Percentiles rank a stretch among this genome's conserved stretches.
These are phyloP conservation scores for Cryptococcus deneoformans DNA, from an alignment of 1,284 basidiomycete genomes.

Conservation along the genomic window DNA sequence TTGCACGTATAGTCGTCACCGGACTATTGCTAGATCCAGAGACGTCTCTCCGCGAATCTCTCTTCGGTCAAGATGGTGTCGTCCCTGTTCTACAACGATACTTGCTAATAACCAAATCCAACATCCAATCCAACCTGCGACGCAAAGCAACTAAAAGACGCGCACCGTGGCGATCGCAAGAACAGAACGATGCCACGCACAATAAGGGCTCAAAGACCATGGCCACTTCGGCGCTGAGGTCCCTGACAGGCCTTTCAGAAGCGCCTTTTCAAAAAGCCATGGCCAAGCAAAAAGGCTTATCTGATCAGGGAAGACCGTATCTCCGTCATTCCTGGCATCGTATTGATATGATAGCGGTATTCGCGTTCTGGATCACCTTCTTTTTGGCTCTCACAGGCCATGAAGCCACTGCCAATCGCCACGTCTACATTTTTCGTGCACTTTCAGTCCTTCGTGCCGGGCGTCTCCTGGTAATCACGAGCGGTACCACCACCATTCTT, in stretches of 20 bases:
- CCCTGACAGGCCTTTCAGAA: conserved; percentile 23
- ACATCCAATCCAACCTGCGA: conserved; percentile 18
- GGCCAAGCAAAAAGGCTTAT: conserved; percentile 44
- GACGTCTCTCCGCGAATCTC: conserved; percentile 55
- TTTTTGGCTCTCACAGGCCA: conserved; percentile 61
- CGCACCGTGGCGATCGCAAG: conserved; percentile 5
- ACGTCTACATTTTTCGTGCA: conserved; percentile 86
- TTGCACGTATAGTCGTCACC: conserved; percentile 85
- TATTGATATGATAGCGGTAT: conserved; percentile 81
- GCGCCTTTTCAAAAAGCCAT: conserved; percentile 55
- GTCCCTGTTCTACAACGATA: conserved; percentile 10
- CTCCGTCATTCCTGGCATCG: conserved; percentile 92
- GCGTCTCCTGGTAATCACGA: conserved; percentile 80
- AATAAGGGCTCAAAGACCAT: too few relatives aligned
- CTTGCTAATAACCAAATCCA: conserved; percentile 9
- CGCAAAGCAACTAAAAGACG: conserved; percentile 12
- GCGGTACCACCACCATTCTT: conserved; percentile 93
- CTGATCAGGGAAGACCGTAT: conserved; percentile 60
- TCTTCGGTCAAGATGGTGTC: conserved; percentile 51
- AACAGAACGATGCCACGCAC: too few relatives aligned
- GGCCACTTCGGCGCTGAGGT: conserved; percentile 7
- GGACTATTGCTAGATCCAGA: conserved; percentile 90
- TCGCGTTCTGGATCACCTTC: conserved; percentile 61
- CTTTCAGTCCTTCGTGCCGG: conserved; percentile 83
- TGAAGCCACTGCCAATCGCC: conserved; percentile 62